Evolutionary conservation across 2,329 filamentous ascomycete genomes (phyloP), one percentile per base, ranked within the genome.

Genomic region (Thermomyces lanuginosus): DNA sequence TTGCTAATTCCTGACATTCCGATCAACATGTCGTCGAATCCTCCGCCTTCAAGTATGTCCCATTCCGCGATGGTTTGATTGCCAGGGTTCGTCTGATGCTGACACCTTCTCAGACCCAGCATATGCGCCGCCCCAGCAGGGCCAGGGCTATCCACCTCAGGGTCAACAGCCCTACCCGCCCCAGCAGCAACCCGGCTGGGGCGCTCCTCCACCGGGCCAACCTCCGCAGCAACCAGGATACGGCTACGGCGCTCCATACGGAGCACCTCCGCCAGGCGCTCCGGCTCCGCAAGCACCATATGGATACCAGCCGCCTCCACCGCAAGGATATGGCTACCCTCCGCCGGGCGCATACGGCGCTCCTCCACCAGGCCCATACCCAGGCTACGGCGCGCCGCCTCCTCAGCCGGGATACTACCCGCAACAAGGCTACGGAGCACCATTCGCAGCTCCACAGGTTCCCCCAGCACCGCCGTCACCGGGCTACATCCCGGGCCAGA

Each of bases 401-500:
- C 42, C 13, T 12, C 34, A 22, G 8, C 38, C 38, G 15, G 45
- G 43, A 23, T 40, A 39, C 5, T 54, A 56, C 31, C 51, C 51
- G 20, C 48, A 50, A 11, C 52, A 55, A 13, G 48, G 21, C 19
- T 31, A 31, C 41, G 26, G 49, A 28, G 42, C 28, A 13, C 28
- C 28, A 6, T 17, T 7, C 7, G 43, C 40, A 24, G 37, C 42
- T 18, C 37, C 39, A 9, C 35, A 30, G 14, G 44, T 32, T 16
- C 60, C 66, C 21, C 69, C 76, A 7, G 70, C 74, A 1, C 65
- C 68, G 7, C 69, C 80, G 1, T 78, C 78, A 0, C 54, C 66
- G 0, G 84, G 84, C 18, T 93, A 92, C 43, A 71, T 72, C 2
- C 65, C 76, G 0, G 69, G 71, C 8, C 76, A 79, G 42, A 60